Evolutionary conservation across 2,329 filamentous ascomycete genomes (phyloP), one percentile per base, ranked within the genome.

Genomic region (Neofusicoccum cordaticola): DNA sequence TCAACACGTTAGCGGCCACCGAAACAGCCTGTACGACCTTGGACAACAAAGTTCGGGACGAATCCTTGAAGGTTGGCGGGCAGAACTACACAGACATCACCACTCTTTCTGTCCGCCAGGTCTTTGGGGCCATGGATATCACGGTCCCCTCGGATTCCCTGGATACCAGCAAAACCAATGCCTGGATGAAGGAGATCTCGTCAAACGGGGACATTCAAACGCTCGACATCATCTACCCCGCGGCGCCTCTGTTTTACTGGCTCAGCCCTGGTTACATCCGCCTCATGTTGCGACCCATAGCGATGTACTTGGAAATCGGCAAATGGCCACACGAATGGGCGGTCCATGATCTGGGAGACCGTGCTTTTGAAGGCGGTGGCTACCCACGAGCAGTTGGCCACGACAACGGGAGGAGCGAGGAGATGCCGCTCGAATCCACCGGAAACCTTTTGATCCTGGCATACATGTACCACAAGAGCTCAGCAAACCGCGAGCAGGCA

Each of bases 141-240:
- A 76, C 75, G 4, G 78, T 80, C 31, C 73, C 77, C 8, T 71
- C 74, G 4, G 37, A 42, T 1, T 27, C 63, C 37, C 69, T 73
- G 5, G 68, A 76, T 58, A 74, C 72, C 2, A 67, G 65, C 19
- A 66, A 75, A 27, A 68, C 74, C 4, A 66, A 78, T 34, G 76
- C 73, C 5, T 81, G 80, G 47, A 73, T 80, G 65, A 81, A 81
- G 58, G 78, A 81, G 65, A 74, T 81, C 44, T 79, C 77, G 5
- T 80, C 77, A 37, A 73, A 80, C 64, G 79, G 78, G 2, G 80
- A 81, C 64, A 67, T 79, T 45, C 79, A 80, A 58, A 81, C 79
- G 0, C 71, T 80, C 15, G 79, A 81, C 66, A 72, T 81, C 44
- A 78, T 80, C 41, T 79, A 75, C 70, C 77, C 78, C 1, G 72